Evolutionary conservation across 352 stramenopile species (phyloP).

Genomic region (Lagenidium sp.): DNA sequence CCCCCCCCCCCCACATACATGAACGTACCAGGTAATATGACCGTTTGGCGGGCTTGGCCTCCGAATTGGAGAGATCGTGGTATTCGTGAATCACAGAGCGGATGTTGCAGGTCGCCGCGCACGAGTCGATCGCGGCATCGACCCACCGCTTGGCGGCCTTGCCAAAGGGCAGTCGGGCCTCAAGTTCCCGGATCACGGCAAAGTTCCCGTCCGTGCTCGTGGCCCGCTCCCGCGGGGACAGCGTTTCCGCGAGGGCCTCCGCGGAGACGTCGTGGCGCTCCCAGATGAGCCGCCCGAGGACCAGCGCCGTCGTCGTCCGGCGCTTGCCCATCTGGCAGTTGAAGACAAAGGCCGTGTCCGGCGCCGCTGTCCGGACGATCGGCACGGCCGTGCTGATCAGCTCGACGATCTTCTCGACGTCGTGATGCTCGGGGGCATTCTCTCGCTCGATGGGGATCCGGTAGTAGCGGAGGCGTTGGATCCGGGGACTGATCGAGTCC

Average conservation of each 20-base stretch:
- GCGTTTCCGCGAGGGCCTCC: neutral
- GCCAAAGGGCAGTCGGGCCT: slow-evolving; percentile 39
- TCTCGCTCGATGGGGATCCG: slow-evolving; percentile 75
- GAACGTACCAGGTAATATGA: slow-evolving; percentile 63
- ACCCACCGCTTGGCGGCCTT: slow-evolving; percentile 64
- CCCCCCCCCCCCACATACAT: too few relatives aligned
- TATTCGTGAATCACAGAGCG: slow-evolving; percentile 73
- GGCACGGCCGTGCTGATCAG: slow-evolving; percentile 28
- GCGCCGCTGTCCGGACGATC: slow-evolving; percentile 11
- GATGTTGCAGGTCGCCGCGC: slow-evolving; percentile 70
- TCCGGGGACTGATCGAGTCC: slow-evolving; percentile 12
- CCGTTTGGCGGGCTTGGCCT: slow-evolving; percentile 69
- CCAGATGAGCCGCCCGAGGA: slow-evolving; percentile 59
- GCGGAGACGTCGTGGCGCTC: slow-evolving; percentile 24
- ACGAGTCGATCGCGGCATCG: slow-evolving; percentile 58
- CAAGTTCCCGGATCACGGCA: slow-evolving; percentile 54
- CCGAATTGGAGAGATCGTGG: slow-evolving; percentile 57
- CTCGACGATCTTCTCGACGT: slow-evolving; percentile 61
- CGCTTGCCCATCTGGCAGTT: slow-evolving; percentile 86
- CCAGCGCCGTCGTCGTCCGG: slow-evolving; percentile 70
- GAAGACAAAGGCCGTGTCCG: slow-evolving; percentile 73
- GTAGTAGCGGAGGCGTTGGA: slow-evolving; percentile 48
- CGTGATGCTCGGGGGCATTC: slow-evolving; percentile 67
- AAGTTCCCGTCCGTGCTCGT: slow-evolving; percentile 36
- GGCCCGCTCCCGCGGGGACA: neutral